A percentile compares a stretch with the other conserved stretches of the same genome.
These are phyloP conservation scores for Misopates orontium DNA, from an alignment of 257 asterid genomes.

Conservation along the genomic window DNA sequence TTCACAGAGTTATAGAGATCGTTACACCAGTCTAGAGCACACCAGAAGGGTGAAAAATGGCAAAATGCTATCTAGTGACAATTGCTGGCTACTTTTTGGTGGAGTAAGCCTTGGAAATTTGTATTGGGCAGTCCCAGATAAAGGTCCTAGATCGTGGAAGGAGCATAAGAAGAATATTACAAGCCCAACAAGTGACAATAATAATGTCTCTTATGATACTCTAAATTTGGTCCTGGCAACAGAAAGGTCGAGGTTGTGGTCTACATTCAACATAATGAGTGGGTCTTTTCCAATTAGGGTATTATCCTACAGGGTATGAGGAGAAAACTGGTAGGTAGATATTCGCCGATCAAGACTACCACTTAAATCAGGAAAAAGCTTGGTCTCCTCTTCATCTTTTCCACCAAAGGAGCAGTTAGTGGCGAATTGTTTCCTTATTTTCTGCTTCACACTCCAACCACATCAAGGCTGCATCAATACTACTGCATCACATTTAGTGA, in stretches of 20 bases:
- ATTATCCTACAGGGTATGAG: background rate
- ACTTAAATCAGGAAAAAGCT: background rate
- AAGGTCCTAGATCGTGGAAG: background rate
- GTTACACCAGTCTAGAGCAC: background rate
- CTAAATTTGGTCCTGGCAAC: background rate
- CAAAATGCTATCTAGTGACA: background rate
- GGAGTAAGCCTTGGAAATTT: background rate
- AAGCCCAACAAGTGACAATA: no score
- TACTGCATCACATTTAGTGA: conserved; percentile 11
- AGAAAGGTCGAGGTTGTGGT: background rate
- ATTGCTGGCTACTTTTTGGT: no score
- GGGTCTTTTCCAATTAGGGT: background rate
- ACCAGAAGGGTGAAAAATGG: background rate
- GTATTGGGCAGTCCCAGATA: background rate
- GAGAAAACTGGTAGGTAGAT: background rate
- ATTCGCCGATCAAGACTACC: background rate
- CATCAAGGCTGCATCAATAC: background rate
- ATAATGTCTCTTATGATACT: no score
- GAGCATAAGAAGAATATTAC: background rate
- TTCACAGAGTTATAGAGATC: background rate
- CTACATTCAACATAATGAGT: no score
- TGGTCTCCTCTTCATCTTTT: background rate
- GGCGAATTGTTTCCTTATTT: no score
- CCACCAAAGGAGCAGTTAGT: no score
- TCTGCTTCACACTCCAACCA: background rate